phyloP scores from a whole-genome alignment of 306 rosid species.

The Arachis hypogaea region DNA sequence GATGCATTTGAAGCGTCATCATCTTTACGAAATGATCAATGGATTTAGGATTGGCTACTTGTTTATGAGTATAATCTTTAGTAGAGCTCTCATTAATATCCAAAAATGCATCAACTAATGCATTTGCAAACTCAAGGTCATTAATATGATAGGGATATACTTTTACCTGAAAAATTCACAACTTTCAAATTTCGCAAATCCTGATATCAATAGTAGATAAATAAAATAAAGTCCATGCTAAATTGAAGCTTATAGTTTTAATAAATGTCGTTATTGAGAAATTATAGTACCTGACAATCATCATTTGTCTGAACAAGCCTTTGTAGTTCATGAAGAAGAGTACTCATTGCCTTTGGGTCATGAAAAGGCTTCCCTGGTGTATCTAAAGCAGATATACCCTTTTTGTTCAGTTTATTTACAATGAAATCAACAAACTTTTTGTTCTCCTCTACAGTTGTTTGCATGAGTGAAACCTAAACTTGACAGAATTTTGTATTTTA shows the following conservation, averaged over 20 bases:
- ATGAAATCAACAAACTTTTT: constrained; percentile 74
- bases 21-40: constrained; percentile 43
- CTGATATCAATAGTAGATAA: constrained; percentile 22
- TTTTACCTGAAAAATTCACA: constrained; percentile 63
- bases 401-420: constrained; percentile 77
- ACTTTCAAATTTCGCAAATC: constrained; percentile 17
- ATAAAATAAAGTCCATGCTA: constrained; percentile 23
- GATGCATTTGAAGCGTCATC: constrained; percentile 44
- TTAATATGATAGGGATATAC: constrained; percentile 79
- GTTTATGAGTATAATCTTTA: constrained; percentile 43
- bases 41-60: constrained; percentile 42
- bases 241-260: constrained; percentile 17
- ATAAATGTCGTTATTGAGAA: constrained; percentile 16
- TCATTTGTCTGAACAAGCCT: constrained; percentile 62
- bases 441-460: constrained; percentile 83
- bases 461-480: constrained; percentile 81
- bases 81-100: constrained; percentile 55
- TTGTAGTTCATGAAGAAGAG: constrained; percentile 70
- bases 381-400: constrained; percentile 93
- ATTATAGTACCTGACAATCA: constrained; percentile 59
- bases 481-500: constrained; percentile 19
- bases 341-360: constrained; percentile 71
- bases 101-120: constrained; percentile 77
- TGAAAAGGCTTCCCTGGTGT: constrained; percentile 74
- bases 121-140: constrained; percentile 77